A percentile compares a stretch with the other conserved stretches of the same genome.
Conservation (phyloP, 2,329 filamentous ascomycete species). For the Colletotrichum orbiculare region DNA sequence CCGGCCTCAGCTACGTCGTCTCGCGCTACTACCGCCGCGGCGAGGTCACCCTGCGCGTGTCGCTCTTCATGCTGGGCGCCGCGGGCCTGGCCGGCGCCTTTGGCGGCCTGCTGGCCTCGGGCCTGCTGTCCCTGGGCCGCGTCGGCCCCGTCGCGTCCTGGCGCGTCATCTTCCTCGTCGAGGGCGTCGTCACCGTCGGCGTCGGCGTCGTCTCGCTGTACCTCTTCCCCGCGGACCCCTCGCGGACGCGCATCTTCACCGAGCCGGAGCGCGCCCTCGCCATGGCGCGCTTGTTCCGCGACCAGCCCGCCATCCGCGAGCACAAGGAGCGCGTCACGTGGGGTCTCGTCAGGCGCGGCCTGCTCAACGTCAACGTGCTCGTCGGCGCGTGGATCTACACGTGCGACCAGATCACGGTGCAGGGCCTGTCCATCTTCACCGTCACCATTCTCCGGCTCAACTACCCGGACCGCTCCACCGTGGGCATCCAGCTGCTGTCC, state of each 20-base stretch:
- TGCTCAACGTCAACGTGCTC: conserved; percentile 41
- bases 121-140: conserved; percentile 38
- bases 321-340: conserved; percentile 39
- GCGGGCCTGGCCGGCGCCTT: conserved; percentile 74
- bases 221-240: conserved; percentile 38
- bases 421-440: conserved; percentile 73
- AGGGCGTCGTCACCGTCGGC: conserved; percentile 53
- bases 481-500: conserved; percentile 42
- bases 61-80: conserved; percentile 72
- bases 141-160: conserved; percentile 52
- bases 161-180: conserved; percentile 68
- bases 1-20: conserved; percentile 75
- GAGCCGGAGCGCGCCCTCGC: conserved; percentile 72
- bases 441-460: conserved; percentile 68
- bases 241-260: conserved; percentile 50
- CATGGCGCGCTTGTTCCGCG: conserved; percentile 71
- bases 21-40: conserved; percentile 71
- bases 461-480: conserved; percentile 40
- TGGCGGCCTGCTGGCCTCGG: conserved; percentile 70
- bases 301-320: conserved; percentile 42
- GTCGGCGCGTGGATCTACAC: conserved; percentile 42
- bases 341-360: conserved; percentile 36
- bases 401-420: conserved; percentile 63
- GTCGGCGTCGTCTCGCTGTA: conserved; percentile 61
- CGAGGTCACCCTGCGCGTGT: conserved; percentile 68